These are phyloP conservation scores for Globisporangium radiosum DNA, from an alignment of 352 stramenopile genomes.

Conservation along the genomic window DNA sequence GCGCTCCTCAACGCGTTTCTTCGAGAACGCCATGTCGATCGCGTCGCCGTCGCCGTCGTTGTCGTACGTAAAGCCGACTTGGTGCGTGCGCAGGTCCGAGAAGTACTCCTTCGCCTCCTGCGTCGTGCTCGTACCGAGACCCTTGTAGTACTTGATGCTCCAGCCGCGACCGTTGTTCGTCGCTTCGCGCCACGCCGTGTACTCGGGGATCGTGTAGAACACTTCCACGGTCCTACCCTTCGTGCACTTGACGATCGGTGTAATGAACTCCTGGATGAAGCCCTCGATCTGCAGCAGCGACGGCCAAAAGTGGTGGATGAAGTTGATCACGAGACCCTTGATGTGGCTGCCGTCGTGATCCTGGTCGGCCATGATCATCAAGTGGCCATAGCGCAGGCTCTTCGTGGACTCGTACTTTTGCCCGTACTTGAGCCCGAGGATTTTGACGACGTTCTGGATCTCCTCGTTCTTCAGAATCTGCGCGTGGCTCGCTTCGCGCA, in stretches of 20 bases:
- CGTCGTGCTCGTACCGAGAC: constrained; percentile 97
- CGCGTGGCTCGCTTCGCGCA: constrained; percentile 96
- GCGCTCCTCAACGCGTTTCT: constrained; percentile 93
- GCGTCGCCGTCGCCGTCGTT: constrained; percentile 83
- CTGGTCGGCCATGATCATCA: constrained; percentile 99
- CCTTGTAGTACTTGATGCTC: constrained; percentile 99
- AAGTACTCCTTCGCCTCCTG: constrained; percentile 98
- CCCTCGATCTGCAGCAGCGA: constrained; percentile 88
- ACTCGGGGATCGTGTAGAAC: constrained; percentile 98
- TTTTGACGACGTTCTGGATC: constrained; percentile 95
- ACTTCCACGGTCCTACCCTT: constrained; percentile 78
- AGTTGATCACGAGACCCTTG: constrained; percentile 98
- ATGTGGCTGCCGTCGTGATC: constrained; percentile 99
- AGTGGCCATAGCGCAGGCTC: constrained; percentile 91
- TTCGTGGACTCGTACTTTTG: constrained; percentile 90
- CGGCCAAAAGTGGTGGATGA: constrained; percentile 99
- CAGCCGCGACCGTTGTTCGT: constrained; percentile 90
- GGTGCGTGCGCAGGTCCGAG: constrained; percentile 89
- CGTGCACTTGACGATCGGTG: constrained; percentile 96
- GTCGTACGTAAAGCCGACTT: constrained; percentile 92
- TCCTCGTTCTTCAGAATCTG: constrained; percentile 97
- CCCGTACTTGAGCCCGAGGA: constrained; percentile 95
- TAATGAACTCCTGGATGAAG: constrained; percentile 95
- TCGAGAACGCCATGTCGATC: constrained; percentile 98
- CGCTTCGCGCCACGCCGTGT: constrained; percentile 88